These are phyloP conservation scores for Neopestalotiopsis sp. DNA, from an alignment of 2,329 filamentous ascomycete genomes.

Conservation along the genomic window DNA sequence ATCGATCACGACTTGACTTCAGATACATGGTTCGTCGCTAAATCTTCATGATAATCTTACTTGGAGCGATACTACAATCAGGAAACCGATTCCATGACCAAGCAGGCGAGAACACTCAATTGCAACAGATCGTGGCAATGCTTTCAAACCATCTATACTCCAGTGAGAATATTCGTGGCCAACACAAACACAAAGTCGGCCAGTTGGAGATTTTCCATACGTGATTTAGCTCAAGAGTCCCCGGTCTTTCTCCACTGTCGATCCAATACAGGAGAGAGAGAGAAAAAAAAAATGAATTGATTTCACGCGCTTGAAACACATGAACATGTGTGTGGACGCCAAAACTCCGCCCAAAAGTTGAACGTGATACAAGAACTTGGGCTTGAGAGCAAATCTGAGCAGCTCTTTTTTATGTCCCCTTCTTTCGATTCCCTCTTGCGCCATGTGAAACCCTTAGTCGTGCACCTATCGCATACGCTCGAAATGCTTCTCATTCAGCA, in stretches of 20 bases:
- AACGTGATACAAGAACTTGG: not conserved
- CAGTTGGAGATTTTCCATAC: too few relatives aligned
- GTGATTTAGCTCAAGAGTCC: not conserved
- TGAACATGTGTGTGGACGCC: not conserved
- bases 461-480: not conserved
- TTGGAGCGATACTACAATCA: not conserved
- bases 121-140: too few relatives aligned
- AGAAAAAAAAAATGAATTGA: not conserved
- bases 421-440: not conserved
- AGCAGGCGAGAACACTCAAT: too few relatives aligned
- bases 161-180: too few relatives aligned
- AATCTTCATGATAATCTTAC: not conserved
- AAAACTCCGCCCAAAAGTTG: not conserved
- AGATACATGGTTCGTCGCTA: not conserved
- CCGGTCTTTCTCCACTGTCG: not conserved
- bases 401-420: not conserved
- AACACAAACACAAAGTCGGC: too few relatives aligned
- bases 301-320: not conserved
- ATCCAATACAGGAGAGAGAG: not conserved
- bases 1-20: not conserved
- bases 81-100: too few relatives aligned
- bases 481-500: not conserved
- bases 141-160: too few relatives aligned
- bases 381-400: not conserved
- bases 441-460: too few relatives aligned